Evolutionary conservation across 345 rosid species (phyloP), one percentile per base, ranked within the genome.

Genomic region (Citrus medica): DNA sequence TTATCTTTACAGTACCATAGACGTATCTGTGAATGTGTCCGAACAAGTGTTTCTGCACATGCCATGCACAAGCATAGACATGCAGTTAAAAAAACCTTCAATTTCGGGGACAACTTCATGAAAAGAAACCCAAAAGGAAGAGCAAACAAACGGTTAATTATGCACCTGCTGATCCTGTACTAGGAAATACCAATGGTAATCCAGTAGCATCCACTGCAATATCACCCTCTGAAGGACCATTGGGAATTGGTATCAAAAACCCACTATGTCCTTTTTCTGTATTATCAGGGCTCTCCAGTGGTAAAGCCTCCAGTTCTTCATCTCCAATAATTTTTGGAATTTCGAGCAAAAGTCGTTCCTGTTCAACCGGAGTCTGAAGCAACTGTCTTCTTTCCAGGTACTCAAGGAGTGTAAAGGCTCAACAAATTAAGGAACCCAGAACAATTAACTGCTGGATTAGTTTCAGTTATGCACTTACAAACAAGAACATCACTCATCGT

Each of bases 361-460:
- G 92, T 73, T 93, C 98, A 68, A 83, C 85, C 58, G 89, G 86
- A 74, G 84, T 89, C 84, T 87, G 84, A 72, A 95, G 98, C 83
- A 89, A 82, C 82, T 89, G 82, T 79, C 84, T 90, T 75, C 88
- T 92, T 38, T 93, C 98, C 83, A 95, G 73, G 88, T 93, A 91
- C 81, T 91, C 97, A 12, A 74, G 79, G 76, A 93, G 78, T 70
- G 95, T 95, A 76, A 82, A 69, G 82, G 83, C 81, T 82, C 76
- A 56, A 71, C 65, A 68, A 80, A 89, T 95, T 87, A 94, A 94
- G 95, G 79, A 87, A 81, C 69, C 76, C 77, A 75, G 35, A 9
- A 69, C 46, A 66, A 74, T 35, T n/a, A 77, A 77, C 37, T 48
- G 42, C 64, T 59, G 64, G 78, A 40, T 42, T 24, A 40, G 40